phyloP scores from a whole-genome alignment of 495 filamentous ascomycete genomes.

The Xylaria bambusicola region DNA sequence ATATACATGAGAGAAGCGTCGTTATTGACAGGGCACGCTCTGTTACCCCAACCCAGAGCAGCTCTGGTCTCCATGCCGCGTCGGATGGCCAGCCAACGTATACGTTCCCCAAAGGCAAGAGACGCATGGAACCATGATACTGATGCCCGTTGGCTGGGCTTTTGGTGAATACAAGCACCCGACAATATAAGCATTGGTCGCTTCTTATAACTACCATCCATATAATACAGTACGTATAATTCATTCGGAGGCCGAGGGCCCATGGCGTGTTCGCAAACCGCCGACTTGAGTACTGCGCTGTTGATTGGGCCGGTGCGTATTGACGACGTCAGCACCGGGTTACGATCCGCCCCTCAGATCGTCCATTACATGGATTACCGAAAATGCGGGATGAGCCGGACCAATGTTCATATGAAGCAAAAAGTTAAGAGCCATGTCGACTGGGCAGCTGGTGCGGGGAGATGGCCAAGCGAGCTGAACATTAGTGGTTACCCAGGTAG shows the following conservation, averaged over 20 bases:
- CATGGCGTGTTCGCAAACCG: constrained; percentile 20
- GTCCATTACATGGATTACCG: constrained; percentile 4
- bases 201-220: no score
- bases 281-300: background rate
- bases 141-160: background rate
- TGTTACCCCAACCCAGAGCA: constrained; percentile 19
- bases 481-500: background rate
- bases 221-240: constrained; percentile 1
- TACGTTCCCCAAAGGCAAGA: background rate
- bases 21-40: background rate
- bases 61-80: constrained; percentile 3
- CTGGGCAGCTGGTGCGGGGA: background rate
- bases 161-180: background rate
- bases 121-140: background rate
- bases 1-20: background rate
- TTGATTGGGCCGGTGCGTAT: constrained; percentile 4
- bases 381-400: constrained; percentile 13
- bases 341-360: constrained; percentile 10
- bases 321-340: constrained; percentile 13
- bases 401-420: constrained; percentile 4
- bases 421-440: background rate
- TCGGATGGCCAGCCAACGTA: background rate
- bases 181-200: background rate
- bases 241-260: constrained; percentile 10
- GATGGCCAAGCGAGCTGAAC: background rate